A percentile compares a stretch with the other conserved stretches of the same genome.
Evolutionary conservation across 352 stramenopile species (phyloP).

Genomic region (Pythium brachiatum): DNA sequence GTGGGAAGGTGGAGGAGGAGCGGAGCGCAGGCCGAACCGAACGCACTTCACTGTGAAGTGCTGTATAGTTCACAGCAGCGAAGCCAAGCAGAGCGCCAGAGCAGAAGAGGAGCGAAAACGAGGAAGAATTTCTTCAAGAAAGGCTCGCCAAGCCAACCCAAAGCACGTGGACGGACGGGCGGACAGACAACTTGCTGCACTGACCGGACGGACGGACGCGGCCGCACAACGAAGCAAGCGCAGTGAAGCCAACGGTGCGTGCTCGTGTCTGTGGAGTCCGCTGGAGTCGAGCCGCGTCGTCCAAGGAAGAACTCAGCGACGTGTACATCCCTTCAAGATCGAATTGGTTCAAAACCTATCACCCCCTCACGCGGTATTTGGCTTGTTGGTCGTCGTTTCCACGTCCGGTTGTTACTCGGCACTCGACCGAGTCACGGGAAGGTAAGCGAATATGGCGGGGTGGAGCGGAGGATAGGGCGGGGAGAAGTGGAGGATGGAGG

Average conservation of each 20-base stretch:
- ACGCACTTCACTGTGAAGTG: neutral
- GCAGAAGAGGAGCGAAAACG: neutral
- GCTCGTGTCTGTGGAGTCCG: too few relatives aligned
- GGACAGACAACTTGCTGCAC: too few relatives aligned
- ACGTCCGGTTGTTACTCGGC: neutral
- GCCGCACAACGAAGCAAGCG: neutral
- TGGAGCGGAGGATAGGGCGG: neutral
- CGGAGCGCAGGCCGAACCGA: neutral
- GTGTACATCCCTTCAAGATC: constrained; percentile 3
- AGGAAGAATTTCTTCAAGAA: neutral
- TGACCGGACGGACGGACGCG: neutral
- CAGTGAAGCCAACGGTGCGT: neutral
- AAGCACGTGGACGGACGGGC: neutral
- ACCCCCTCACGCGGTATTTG: neutral
- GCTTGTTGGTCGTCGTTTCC: neutral
- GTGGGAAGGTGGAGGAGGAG: neutral
- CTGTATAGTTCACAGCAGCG: too few relatives aligned
- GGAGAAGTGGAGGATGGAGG: neutral
- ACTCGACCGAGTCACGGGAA: neutral
- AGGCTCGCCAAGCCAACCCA: neutral
- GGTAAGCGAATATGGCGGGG: neutral
- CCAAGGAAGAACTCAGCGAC: constrained; percentile 1
- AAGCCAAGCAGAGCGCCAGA: too few relatives aligned
- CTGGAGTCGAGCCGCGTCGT: neutral
- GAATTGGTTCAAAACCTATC: neutral